A percentile compares a stretch with the other conserved stretches of the same genome.
Conservation (phyloP, 805 yeast species). For the Yueomyces sp. region DNA sequence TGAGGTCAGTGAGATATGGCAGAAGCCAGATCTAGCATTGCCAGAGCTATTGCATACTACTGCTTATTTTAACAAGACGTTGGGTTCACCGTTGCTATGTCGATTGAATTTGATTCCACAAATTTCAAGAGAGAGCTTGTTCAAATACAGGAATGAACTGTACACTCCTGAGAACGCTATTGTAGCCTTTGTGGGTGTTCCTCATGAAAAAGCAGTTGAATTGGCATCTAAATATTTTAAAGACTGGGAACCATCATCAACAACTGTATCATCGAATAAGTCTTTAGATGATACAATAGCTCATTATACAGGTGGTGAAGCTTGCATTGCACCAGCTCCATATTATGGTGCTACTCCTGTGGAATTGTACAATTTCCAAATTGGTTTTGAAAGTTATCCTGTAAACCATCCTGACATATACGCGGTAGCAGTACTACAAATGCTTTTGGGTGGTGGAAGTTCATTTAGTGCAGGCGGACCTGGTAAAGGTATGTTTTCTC, state of each 20-base stretch:
- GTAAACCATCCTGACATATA: slow-evolving; percentile 77
- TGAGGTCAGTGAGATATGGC: slow-evolving; percentile 72
- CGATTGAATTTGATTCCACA: slow-evolving; percentile 53
- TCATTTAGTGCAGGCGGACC: slow-evolving; percentile 99
- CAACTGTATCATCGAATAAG: slow-evolving; percentile 13
- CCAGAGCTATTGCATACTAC: slow-evolving; percentile 85
- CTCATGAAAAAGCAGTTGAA: slow-evolving; percentile 52
- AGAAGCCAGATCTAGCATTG: slow-evolving; percentile 68
- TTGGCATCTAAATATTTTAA: slow-evolving; percentile 54
- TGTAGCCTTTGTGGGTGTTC: slow-evolving; percentile 78
- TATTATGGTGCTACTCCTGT: slow-evolving; percentile 47
- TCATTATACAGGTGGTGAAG: slow-evolving; percentile 46
- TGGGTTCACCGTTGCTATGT: slow-evolving; percentile 79
- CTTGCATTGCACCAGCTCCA: slow-evolving; percentile 40
- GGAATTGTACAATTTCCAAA: slow-evolving; percentile 71
- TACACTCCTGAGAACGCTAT: slow-evolving; percentile 74
- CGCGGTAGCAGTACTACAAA: slow-evolving; percentile 81
- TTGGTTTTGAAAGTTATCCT: slow-evolving; percentile 81
- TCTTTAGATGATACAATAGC: slow-evolving; percentile 26
- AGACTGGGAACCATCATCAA: slow-evolving; percentile 28
- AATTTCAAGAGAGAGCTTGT: slow-evolving; percentile 39
- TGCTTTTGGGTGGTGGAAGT: slow-evolving; percentile 90
- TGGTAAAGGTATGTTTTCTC: slow-evolving; percentile 96
- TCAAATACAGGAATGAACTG: slow-evolving; percentile 48
- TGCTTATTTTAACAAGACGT: slow-evolving; percentile 58